Evolutionary conservation across 148 eudicot genomes (phyloP).

Genomic region (Bassia scoparia): DNA sequence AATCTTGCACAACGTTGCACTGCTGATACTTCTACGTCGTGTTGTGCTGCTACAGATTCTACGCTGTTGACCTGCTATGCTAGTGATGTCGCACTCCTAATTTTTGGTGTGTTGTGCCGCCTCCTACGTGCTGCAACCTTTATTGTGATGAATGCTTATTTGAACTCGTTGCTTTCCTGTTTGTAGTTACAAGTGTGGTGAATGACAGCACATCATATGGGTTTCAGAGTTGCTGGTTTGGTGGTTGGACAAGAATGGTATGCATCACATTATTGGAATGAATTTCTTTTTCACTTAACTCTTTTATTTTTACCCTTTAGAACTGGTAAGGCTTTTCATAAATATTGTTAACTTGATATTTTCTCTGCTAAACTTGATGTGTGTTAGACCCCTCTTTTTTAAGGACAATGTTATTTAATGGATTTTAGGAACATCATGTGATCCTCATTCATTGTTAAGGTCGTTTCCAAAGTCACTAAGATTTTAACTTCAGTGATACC

Average conservation of each 20-base stretch:
- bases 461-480: not conserved
- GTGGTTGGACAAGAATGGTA: conserved; percentile 67
- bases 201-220: conserved; percentile 22
- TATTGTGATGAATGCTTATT: conserved; percentile 20
- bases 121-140: too few relatives aligned
- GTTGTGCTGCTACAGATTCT: too few relatives aligned
- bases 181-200: conserved; percentile 27
- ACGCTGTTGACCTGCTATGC: too few relatives aligned
- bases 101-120: too few relatives aligned
- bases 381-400: not conserved
- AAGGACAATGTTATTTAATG: not conserved
- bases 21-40: too few relatives aligned
- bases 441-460: not conserved
- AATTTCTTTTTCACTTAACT: not conserved
- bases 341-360: not conserved
- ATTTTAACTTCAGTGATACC: not conserved
- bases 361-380: not conserved
- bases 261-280: not conserved
- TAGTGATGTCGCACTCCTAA: too few relatives aligned
- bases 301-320: conserved; percentile 9
- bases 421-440: not conserved
- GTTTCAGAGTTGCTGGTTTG: conserved; percentile 70
- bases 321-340: conserved; percentile 1
- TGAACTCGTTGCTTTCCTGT: conserved; percentile 20
- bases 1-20: too few relatives aligned